Percentiles rank a stretch among this genome's conserved stretches.
These are phyloP conservation scores for Singerocomus inundabilis DNA, from an alignment of 1,284 basidiomycete species.

Conservation along the genomic window DNA sequence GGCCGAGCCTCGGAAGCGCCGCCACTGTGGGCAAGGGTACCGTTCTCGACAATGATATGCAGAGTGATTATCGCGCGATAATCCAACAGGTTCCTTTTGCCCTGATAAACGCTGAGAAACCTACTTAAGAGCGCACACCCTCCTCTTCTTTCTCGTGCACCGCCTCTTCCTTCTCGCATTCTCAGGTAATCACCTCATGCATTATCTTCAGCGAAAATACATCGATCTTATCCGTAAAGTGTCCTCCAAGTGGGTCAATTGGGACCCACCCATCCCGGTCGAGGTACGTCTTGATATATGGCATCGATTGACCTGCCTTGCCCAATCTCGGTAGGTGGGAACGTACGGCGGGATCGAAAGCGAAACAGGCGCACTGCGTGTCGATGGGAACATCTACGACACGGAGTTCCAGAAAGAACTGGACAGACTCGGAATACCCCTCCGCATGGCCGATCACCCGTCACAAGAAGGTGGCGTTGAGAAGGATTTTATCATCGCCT, in stretches of 20 bases:
- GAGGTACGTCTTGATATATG: conserved; percentile 20
- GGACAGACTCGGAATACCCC: neutral
- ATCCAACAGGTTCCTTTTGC: too few relatives aligned
- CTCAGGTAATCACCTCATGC: neutral
- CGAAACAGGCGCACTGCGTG: conserved; percentile 21
- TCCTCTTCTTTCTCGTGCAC: neutral
- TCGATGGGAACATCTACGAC: conserved; percentile 27
- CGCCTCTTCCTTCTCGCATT: neutral
- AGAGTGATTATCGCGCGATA: too few relatives aligned
- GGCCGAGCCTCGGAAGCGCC: too few relatives aligned
- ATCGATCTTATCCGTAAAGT: conserved; percentile 21
- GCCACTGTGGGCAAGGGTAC: too few relatives aligned
- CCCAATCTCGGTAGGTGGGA: conserved; percentile 30
- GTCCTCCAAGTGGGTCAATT: conserved; percentile 33
- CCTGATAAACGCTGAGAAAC: conserved; percentile 8
- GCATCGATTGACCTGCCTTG: too few relatives aligned
- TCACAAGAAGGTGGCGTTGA: conserved; percentile 17
- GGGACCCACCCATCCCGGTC: conserved; percentile 29
- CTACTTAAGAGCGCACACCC: conserved; percentile 1
- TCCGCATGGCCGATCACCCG: conserved; percentile 13
- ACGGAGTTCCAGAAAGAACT: conserved; percentile 18
- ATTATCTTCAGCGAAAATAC: conserved; percentile 26
- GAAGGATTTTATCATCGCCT: conserved; percentile 22
- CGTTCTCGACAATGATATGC: too few relatives aligned
- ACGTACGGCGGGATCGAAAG: conserved; percentile 21